These are phyloP conservation scores for Triticum urartu DNA, from an alignment of 176 grass and related monocot species.

Conservation along the genomic window DNA sequence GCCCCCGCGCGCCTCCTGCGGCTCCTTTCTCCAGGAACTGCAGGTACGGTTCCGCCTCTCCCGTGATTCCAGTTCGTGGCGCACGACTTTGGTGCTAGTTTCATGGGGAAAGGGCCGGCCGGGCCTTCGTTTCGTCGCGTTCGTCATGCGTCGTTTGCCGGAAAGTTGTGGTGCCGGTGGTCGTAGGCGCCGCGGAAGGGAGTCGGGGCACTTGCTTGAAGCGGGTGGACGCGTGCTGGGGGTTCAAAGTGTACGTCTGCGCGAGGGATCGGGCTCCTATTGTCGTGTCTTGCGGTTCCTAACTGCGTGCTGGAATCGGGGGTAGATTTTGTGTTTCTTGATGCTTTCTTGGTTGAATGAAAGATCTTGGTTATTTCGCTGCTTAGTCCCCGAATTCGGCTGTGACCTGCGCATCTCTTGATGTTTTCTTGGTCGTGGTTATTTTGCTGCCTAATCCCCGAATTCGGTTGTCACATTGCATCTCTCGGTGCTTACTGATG, in stretches of 20 bases:
- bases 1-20: constrained; percentile 49
- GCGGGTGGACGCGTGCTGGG: background rate
- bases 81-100: background rate
- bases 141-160: background rate
- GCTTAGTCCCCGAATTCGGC: background rate
- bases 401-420: background rate
- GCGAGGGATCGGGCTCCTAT: background rate
- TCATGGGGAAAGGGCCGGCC: background rate
- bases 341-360: background rate
- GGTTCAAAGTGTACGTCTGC: background rate
- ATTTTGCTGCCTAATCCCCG: background rate
- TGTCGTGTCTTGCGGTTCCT: background rate
- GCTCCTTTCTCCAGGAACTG: constrained; percentile 76
- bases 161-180: background rate
- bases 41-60: constrained; percentile 40
- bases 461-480: background rate
- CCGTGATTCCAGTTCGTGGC: background rate
- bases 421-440: constrained; percentile 4
- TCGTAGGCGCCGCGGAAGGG: background rate
- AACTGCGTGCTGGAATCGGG: background rate
- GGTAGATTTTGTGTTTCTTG: background rate
- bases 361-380: background rate
- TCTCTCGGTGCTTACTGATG: background rate
- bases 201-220: background rate
- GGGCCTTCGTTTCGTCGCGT: background rate